A percentile compares a stretch with the other conserved stretches of the same genome.
phyloP scores from a whole-genome alignment of 23 red algal genomes.

The Agarophyton chilense region DNA sequence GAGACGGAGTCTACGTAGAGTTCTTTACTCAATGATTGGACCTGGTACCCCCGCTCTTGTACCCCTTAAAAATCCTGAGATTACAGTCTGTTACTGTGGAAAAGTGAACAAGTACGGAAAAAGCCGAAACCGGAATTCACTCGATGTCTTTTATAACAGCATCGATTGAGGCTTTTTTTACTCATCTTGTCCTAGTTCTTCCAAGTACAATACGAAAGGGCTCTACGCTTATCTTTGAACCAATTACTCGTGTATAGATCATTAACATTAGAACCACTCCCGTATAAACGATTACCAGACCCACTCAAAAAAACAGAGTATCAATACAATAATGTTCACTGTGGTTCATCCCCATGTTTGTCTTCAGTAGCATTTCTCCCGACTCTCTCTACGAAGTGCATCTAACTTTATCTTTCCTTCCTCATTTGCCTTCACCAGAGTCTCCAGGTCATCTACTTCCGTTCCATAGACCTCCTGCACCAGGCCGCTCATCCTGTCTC shows the following conservation, averaged over 20 bases:
- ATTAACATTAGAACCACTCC: neutral
- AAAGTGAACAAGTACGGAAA: neutral
- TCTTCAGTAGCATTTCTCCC: neutral
- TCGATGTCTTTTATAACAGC: neutral
- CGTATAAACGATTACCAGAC: neutral
- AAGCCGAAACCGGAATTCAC: too few species aligned
- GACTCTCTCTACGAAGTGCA: constrained; percentile 19
- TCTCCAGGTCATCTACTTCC: constrained; percentile 73
- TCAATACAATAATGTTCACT: neutral
- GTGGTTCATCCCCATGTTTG: neutral
- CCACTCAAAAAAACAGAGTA: neutral
- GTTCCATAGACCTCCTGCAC: constrained; percentile 74
- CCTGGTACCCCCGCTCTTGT: neutral
- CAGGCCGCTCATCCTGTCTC: constrained; percentile 53
- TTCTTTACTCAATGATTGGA: too few species aligned
- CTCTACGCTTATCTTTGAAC: neutral
- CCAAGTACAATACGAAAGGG: neutral
- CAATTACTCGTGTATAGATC: neutral
- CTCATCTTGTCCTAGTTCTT: neutral
- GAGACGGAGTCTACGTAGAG: neutral
- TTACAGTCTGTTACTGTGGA: neutral
- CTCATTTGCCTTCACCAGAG: constrained; percentile 41
- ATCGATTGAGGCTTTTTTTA: neutral
- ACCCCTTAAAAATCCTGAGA: neutral
- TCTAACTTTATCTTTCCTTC: constrained; percentile 53